Conservation (phyloP, 768 basidiomycete genomes). For the Pulveroboletus sp. region DNA sequence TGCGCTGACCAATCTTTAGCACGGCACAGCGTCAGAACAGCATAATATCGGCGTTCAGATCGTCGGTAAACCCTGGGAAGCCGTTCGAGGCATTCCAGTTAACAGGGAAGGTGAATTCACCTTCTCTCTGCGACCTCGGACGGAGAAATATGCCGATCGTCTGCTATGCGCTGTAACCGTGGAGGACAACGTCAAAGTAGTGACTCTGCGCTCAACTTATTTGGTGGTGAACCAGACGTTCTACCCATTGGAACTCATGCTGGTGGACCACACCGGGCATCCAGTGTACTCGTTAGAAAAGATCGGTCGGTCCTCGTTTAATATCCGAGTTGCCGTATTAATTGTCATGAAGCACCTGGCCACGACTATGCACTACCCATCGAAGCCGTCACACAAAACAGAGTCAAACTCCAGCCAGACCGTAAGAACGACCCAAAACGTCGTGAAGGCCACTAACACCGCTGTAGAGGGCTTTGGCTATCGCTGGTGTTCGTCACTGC, state of each 20-base stretch:
- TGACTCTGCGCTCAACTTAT: conserved; percentile 90
- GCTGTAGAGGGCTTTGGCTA: conserved; percentile 89
- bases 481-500: conserved; percentile 83
- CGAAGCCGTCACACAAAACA: conserved; percentile 77
- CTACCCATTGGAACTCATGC: conserved; percentile 86
- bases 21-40: conserved; percentile 54
- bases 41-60: conserved; percentile 86
- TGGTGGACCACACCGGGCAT: conserved; percentile 83
- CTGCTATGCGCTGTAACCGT: conserved; percentile 87
- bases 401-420: conserved; percentile 86
- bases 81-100: conserved; percentile 81
- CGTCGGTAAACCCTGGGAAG: conserved; percentile 84
- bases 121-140: conserved; percentile 79
- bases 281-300: conserved; percentile 79
- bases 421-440: conserved; percentile 47
- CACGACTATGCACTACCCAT: conserved; percentile 87
- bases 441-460: conserved; percentile 2
- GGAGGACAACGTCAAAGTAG: conserved; percentile 88
- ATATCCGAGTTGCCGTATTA: conserved; percentile 36
- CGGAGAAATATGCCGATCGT: conserved; percentile 70
- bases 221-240: conserved; percentile 87
- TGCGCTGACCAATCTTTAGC: conserved; percentile 28
- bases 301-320: conserved; percentile 49
- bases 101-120: conserved; percentile 91
- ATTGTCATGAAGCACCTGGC: conserved; percentile 76